These are phyloP conservation scores for Gonapodya sp. DNA, from an alignment of 192 early-diverging fungal genomes.

Conservation along the genomic window DNA sequence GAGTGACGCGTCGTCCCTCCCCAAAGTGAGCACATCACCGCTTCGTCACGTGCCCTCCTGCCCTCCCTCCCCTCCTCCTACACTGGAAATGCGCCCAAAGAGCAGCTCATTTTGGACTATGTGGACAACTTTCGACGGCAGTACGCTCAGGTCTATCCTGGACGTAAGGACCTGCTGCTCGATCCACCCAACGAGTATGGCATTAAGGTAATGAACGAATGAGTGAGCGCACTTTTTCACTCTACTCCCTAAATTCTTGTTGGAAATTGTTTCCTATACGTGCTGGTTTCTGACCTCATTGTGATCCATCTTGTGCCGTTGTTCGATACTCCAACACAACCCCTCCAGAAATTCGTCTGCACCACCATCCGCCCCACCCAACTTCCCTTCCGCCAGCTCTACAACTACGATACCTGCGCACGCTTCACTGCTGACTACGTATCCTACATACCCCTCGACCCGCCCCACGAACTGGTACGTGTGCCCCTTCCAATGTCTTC, in stretches of 20 bases:
- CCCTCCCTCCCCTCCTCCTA: constrained; percentile 25
- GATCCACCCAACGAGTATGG: constrained; percentile 43
- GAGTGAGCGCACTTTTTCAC: no score
- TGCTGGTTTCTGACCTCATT: no score
- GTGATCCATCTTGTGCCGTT: no score
- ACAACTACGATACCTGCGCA: constrained; percentile 43
- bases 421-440: constrained; percentile 43
- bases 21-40: background rate
- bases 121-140: constrained; percentile 46
- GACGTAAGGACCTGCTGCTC: constrained; percentile 36
- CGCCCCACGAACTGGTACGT: constrained; percentile 44
- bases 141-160: constrained; percentile 44
- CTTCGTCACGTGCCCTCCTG: background rate
- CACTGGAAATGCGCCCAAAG: constrained; percentile 34
- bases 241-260: no score
- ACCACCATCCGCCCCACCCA: constrained; percentile 43
- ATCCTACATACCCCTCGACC: constrained; percentile 37
- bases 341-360: constrained; percentile 43
- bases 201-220: constrained; percentile 21
- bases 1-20: background rate
- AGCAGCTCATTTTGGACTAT: constrained; percentile 35
- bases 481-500: background rate
- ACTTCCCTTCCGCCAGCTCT: constrained; percentile 40
- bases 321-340: no score
- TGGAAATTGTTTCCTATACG: no score